Evolutionary conservation across 148 eudicot genomes (phyloP), one percentile per base, ranked within the genome.

Genomic region (Vaccinium myrtillus): DNA sequence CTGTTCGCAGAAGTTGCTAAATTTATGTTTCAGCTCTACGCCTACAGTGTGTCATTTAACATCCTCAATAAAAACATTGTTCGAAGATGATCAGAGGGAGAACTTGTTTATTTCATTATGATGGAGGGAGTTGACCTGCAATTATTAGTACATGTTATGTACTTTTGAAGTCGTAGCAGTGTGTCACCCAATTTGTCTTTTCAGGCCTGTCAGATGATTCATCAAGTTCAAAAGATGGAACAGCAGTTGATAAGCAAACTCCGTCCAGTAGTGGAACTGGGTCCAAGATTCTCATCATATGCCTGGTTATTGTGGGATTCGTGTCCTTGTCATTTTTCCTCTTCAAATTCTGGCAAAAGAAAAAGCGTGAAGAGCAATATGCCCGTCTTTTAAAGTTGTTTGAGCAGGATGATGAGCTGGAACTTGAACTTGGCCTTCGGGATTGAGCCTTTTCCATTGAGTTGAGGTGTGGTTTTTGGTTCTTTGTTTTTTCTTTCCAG

Each of bases 381-480:
- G 97, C 97, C 46, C 93, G 98, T 85, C 92, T 95, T 75, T 87
- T 93, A 43, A 95, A 95, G 91, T 89, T 95, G 90, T 95, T 95
- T 88, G 98, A 95, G 89, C 95, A 93, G 86, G 97, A 95, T 89
- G 97, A 94, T 87, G 98, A 95, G 87, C 95, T 95, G 23, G 98
- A 94, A 89, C 90, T 95, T 86, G 98, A 95, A 91, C 91, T 95
- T 87, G 98, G 98, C 87, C 94, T 95, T 74, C 90, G 94, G 79
- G 97, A 95, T 80, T 94, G 93, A 95, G 87, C 77, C 8, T 70
- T 77, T 77, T 73, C 55, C 55, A 36, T 84, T 53, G 74, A 65
- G 65, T 74, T 49, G 78, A 89, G 91, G 93, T 89, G 84, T 61
- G 79, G 19, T 36, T 76, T 80, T 51, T 77, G 5, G 51, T 39